A percentile compares a stretch with the other conserved stretches of the same genome.
Evolutionary conservation across 192 early-diverging fungal genomes (phyloP).

Genomic region (Irineochytrium annulatum): DNA sequence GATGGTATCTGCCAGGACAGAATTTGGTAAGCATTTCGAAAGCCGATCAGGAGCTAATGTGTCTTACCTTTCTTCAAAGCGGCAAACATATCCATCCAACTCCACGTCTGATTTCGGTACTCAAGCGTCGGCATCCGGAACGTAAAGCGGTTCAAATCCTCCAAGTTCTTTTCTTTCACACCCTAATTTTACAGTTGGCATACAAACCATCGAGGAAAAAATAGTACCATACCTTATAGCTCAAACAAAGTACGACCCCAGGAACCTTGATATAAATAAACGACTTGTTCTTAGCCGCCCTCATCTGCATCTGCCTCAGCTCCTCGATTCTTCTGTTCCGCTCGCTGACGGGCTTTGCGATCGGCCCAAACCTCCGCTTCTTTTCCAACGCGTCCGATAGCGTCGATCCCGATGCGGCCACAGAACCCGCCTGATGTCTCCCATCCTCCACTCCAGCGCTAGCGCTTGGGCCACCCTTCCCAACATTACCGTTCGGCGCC

Average conservation of each 20-base stretch:
- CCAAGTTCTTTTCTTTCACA: constrained; percentile 71
- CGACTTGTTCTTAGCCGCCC: constrained; percentile 78
- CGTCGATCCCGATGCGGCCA: constrained; percentile 4
- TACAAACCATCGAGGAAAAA: not conserved
- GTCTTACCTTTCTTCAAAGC: constrained; percentile 64
- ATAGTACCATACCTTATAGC: constrained; percentile 65
- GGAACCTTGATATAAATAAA: constrained; percentile 92
- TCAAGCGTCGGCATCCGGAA: constrained; percentile 72
- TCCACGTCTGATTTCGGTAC: constrained; percentile 79
- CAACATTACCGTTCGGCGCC: no score
- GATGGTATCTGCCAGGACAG: constrained; percentile 35
- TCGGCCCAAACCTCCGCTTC: constrained; percentile 14
- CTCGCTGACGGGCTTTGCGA: not conserved
- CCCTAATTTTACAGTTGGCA: constrained; percentile 41
- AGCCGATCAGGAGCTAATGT: not conserved
- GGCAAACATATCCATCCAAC: constrained; percentile 67
- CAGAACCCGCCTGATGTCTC: not conserved
- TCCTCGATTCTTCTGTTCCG: constrained; percentile 37
- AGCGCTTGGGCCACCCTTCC: no score
- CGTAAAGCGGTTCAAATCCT: constrained; percentile 69
- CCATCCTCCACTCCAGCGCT: no score
- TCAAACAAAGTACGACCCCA: constrained; percentile 72
- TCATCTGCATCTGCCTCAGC: constrained; percentile 77
- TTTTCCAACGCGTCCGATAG: not conserved
- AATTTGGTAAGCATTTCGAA: not conserved